A percentile compares a stretch with the other conserved stretches of the same genome.
These are phyloP conservation scores for Fusarium secorum DNA, from an alignment of 2,329 filamentous ascomycete species.

Conservation along the genomic window DNA sequence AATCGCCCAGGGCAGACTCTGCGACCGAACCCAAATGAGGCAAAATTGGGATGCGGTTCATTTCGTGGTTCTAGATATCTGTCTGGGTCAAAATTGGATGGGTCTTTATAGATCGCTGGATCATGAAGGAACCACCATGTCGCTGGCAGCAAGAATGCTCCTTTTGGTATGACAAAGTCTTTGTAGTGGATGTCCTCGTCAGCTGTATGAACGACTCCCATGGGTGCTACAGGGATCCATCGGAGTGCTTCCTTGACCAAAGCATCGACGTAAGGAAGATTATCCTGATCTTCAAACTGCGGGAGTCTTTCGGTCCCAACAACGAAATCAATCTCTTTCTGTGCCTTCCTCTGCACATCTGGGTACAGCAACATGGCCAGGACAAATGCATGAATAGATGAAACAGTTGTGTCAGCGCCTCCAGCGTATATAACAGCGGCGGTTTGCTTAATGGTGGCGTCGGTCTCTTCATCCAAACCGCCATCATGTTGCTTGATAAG, in stretches of 20 bases:
- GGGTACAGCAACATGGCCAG: constrained; percentile 32
- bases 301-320: constrained; percentile 41
- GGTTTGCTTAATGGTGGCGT: background rate
- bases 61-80: constrained; percentile 2
- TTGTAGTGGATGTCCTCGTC: constrained; percentile 36
- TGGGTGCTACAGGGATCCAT: constrained; percentile 41
- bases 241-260: constrained; percentile 41
- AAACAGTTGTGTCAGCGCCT: background rate
- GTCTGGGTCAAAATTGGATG: constrained; percentile 41
- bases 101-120: constrained; percentile 66
- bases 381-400: background rate
- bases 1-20: background rate
- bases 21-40: constrained; percentile 1
- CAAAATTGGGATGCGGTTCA: background rate
- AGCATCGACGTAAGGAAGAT: constrained; percentile 41
- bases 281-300: constrained; percentile 30
- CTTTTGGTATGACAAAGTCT: constrained; percentile 35
- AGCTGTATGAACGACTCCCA: constrained; percentile 49
- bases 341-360: constrained; percentile 28
- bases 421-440: background rate
- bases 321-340: constrained; percentile 33
- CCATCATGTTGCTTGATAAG: constrained; percentile 20
- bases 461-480: background rate
- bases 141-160: constrained; percentile 16
- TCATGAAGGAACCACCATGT: constrained; percentile 59